Conservation (phyloP, 2,329 filamentous ascomycete species). For the Ascochyta koolunga region DNA sequence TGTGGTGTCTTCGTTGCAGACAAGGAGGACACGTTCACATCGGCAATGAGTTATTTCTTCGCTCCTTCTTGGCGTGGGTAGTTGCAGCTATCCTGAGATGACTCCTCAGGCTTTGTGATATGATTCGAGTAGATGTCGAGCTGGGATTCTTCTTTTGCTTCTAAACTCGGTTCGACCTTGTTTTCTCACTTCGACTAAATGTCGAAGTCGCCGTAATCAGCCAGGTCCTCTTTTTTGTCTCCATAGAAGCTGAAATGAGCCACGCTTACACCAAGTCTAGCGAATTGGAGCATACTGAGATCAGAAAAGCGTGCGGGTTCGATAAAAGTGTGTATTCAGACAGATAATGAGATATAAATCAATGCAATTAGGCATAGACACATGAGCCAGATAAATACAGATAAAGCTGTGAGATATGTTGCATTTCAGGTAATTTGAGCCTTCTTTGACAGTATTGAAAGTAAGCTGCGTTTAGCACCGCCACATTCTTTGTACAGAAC, state of each 20-base stretch:
- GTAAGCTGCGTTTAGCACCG: no score
- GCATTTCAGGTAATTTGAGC: no score
- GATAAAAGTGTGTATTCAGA: no score
- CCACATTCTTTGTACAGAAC: no score
- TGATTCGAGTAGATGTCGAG: neutral
- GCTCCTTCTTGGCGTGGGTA: neutral
- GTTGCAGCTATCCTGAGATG: neutral
- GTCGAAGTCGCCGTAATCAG: conserved; percentile 8
- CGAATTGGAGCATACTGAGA: neutral
- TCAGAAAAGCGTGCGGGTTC: neutral
- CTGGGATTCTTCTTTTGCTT: neutral
- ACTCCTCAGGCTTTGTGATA: no score
- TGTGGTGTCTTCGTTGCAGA: neutral
- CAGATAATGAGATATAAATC: no score
- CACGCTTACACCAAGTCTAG: neutral
- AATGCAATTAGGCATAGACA: no score
- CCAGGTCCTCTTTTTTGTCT: conserved; percentile 1
- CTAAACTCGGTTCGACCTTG: no score
- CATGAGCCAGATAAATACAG: no score
- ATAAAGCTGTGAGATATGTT: no score
- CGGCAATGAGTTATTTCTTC: neutral
- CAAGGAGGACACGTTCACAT: neutral
- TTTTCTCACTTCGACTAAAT: neutral
- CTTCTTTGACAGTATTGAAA: no score
- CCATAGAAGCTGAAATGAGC: neutral